Evolutionary conservation across 768 basidiomycete species (phyloP).

Genomic region (Lyophyllum shimeji): DNA sequence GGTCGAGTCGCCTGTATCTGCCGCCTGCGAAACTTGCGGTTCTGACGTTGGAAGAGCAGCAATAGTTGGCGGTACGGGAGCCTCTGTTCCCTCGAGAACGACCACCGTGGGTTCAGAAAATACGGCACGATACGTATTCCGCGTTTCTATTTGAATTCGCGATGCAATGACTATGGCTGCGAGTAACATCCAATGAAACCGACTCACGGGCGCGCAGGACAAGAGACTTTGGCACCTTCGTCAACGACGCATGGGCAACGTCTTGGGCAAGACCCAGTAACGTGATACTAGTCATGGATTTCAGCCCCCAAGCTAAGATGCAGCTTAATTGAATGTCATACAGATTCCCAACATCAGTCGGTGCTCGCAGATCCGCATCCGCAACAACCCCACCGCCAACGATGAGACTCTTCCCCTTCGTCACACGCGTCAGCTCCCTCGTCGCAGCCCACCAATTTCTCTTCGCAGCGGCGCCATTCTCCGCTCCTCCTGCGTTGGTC

Average conservation of each 20-base stretch:
- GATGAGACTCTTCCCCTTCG: conserved; percentile 76
- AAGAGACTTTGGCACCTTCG: conserved; percentile 63
- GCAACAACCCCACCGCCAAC: conserved; percentile 67
- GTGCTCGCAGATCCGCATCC: conserved; percentile 64
- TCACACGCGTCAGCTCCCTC: conserved; percentile 74
- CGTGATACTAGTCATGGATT: conserved; percentile 45
- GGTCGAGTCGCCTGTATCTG: neutral
- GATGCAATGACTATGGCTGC: neutral
- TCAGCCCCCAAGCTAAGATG: neutral
- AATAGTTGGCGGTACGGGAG: neutral
- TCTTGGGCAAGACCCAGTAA: conserved; percentile 72
- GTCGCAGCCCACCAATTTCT: conserved; percentile 85
- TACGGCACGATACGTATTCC: conserved; percentile 77
- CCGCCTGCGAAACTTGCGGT: neutral
- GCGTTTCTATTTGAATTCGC: conserved; percentile 55
- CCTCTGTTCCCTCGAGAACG: conserved; percentile 36
- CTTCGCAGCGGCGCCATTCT: conserved; percentile 56
- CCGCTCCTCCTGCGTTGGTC: conserved; percentile 45
- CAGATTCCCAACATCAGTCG: conserved; percentile 77
- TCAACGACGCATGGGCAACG: conserved; percentile 59
- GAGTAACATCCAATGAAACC: neutral
- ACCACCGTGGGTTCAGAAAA: conserved; percentile 74
- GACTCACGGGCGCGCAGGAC: conserved; percentile 71
- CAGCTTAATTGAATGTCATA: conserved; percentile 31
- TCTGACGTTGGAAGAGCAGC: neutral